Base-by-base conservation (phyloP, 352 stramenopile species). In the Plasmopara muralis region DNA sequence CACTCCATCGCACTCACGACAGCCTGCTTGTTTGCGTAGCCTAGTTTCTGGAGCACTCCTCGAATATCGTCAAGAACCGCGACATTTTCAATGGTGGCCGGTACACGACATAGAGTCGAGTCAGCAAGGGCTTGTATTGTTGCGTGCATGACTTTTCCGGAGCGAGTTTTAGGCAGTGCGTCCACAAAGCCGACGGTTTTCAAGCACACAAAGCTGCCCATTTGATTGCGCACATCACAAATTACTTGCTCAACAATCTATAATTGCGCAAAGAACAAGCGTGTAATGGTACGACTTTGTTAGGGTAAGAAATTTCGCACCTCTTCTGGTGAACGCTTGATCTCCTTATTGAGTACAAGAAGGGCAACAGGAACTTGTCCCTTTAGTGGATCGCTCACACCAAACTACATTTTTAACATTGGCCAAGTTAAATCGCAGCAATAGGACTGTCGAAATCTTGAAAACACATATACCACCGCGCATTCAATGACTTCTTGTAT, bases 401-500 rank as follows among this genome's bases (percentile, higher is more conserved):
- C 72, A 43, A 83, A 75, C 69, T 76, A 43, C 30, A 53, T 18
- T 29, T 25, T 25, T 16, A 18, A 41, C 13, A 8, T 41, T 41
- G n/a, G 37, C 14, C 9, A 35, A 12, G 13, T 48, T n/a, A 48
- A 39, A 33, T 31, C n/a, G 20, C 20, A 25, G 20, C 20, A 25
- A 25, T 25, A 25, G 20, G 20, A 25, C 20, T 1, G 20, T 25
- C 20, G 20, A 52, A 46, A 50, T 34, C 37, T 18, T 14, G 7
- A 15, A 41, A 41, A 13, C 37, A 46, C 2, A 63, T 68, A 33
- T 69, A 82, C 75, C 47, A 96, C 87, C 6, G 87, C 87, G 51
- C 77, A 93, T 56, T 97, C 89, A 8, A 89, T 83, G 15, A 96
- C 73, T 55, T 90, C 77, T 6, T 73, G 68, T 42, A 95, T 85